These are phyloP conservation scores for Calonectria naviculata DNA, from an alignment of 2,329 filamentous ascomycete species.

Conservation along the genomic window DNA sequence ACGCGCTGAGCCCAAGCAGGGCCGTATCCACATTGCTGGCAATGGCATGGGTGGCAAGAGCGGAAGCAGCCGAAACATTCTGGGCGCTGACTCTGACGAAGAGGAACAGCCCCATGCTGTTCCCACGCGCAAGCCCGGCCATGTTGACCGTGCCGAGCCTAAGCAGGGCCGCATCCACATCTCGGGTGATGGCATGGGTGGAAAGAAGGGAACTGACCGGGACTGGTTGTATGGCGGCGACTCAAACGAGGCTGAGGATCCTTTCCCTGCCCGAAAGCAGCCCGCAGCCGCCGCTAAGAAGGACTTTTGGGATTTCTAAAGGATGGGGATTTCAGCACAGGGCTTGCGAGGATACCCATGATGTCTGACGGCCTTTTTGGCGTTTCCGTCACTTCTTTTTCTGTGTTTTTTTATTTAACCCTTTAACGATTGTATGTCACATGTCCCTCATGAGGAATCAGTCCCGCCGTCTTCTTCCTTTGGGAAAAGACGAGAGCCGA, in stretches of 20 bases:
- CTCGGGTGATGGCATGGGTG: slow-evolving; percentile 74
- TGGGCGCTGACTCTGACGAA: slow-evolving; percentile 63
- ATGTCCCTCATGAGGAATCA: slow-evolving; percentile 45
- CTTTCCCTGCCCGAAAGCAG: slow-evolving; percentile 50
- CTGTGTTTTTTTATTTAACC: slow-evolving; percentile 3
- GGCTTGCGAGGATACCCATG: slow-evolving; percentile 23
- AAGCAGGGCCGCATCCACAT: slow-evolving; percentile 50
- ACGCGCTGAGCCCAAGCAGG: slow-evolving; percentile 28
- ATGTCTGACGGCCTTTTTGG: slow-evolving; percentile 11
- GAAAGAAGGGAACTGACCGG: slow-evolving; percentile 63
- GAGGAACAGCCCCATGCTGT: slow-evolving; percentile 45
- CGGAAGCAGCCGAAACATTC: slow-evolving; percentile 65
- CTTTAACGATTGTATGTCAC: slow-evolving; percentile 39
- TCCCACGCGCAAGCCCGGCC: slow-evolving; percentile 30
- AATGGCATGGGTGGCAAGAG: slow-evolving; percentile 74
- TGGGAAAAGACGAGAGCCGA: slow-evolving; percentile 21
- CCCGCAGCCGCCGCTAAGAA: slow-evolving; percentile 47
- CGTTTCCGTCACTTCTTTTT: slow-evolving; percentile 17
- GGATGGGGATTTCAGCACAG: slow-evolving; percentile 17
- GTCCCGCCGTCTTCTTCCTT: neutral
- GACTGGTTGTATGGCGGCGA: slow-evolving; percentile 67
- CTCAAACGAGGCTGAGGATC: slow-evolving; percentile 50
- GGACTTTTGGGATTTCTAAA: slow-evolving; percentile 62
- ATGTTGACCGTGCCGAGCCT: slow-evolving; percentile 24
- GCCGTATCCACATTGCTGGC: slow-evolving; percentile 58